These are phyloP conservation scores for Fusarium continuum DNA, from an alignment of 2,329 filamentous ascomycete genomes.

Conservation along the genomic window DNA sequence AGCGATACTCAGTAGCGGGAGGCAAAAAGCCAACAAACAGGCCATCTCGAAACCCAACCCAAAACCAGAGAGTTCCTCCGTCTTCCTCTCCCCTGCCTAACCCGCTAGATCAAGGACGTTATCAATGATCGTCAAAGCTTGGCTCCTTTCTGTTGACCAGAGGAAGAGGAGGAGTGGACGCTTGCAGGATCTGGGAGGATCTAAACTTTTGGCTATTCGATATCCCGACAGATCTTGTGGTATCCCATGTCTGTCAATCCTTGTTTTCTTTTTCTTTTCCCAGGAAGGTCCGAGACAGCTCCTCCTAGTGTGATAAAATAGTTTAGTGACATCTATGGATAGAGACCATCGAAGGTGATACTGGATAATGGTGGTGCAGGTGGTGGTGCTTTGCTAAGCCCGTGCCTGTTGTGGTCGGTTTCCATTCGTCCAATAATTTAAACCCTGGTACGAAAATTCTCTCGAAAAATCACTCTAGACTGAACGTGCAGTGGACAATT, in stretches of 20 bases:
- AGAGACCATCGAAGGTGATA: slow-evolving; percentile 1
- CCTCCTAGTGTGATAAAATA: slow-evolving; percentile 7
- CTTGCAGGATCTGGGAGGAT: slow-evolving; percentile 36
- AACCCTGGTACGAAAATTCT: slow-evolving; percentile 23
- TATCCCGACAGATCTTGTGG: slow-evolving; percentile 23
- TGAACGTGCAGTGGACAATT: slow-evolving; percentile 2
- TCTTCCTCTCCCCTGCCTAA: slow-evolving; percentile 1
- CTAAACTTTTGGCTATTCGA: slow-evolving; percentile 30
- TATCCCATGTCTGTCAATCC: slow-evolving; percentile 4
- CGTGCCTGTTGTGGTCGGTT: neutral
- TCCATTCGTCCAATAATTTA: slow-evolving; percentile 6
- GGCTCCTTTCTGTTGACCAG: neutral
- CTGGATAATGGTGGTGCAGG: neutral
- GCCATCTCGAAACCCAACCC: slow-evolving; percentile 16
- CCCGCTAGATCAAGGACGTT: slow-evolving; percentile 16
- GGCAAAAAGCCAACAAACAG: slow-evolving; percentile 32
- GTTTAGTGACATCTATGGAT: slow-evolving; percentile 7
- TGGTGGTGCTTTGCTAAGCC: neutral
- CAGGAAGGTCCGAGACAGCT: slow-evolving; percentile 17
- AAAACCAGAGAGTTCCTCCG: slow-evolving; percentile 19
- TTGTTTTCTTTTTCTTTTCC: neutral
- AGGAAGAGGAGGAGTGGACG: slow-evolving; percentile 13
- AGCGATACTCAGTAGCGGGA: slow-evolving; percentile 9
- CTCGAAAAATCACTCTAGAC: neutral
- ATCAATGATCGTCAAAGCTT: slow-evolving; percentile 15